Conservation (phyloP, 345 rosid species). For the Populus pruinosa region DNA sequence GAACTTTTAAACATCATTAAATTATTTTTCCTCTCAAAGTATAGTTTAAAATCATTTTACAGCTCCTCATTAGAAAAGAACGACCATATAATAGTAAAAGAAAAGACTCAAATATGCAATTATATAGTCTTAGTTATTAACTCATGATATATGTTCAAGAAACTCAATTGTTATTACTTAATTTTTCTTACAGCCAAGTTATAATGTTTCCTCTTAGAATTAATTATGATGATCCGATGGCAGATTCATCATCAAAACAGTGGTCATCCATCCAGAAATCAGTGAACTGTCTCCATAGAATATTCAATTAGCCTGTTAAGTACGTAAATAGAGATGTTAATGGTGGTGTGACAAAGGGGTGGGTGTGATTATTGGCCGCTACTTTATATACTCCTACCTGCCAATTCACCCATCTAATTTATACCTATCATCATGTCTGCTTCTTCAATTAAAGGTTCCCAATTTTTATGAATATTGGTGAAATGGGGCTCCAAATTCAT, state of each 20-base stretch:
- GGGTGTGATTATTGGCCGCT: conserved; percentile 14
- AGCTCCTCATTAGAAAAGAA: no score
- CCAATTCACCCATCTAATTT: background rate
- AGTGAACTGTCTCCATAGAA: background rate
- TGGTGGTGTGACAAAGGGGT: background rate
- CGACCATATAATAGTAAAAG: background rate
- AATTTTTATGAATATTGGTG: background rate
- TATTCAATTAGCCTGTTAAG: background rate
- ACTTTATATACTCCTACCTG: background rate
- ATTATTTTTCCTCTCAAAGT: no score
- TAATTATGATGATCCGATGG: background rate
- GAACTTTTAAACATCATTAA: no score
- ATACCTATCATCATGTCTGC: conserved; percentile 21
- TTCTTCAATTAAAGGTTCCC: background rate
- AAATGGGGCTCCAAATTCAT: conserved; percentile 1
- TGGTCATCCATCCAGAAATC: background rate
- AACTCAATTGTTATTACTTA: background rate
- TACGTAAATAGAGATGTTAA: background rate
- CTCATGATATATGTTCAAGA: background rate
- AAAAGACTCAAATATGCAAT: background rate
- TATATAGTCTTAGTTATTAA: no score
- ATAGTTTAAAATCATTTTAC: no score
- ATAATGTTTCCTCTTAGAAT: background rate
- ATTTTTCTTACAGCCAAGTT: background rate
- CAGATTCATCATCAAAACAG: background rate